A percentile compares a stretch with the other conserved stretches of the same genome.
These are phyloP conservation scores for Colletotrichum coccodes DNA, from an alignment of 2,329 filamentous ascomycete species.

Conservation along the genomic window DNA sequence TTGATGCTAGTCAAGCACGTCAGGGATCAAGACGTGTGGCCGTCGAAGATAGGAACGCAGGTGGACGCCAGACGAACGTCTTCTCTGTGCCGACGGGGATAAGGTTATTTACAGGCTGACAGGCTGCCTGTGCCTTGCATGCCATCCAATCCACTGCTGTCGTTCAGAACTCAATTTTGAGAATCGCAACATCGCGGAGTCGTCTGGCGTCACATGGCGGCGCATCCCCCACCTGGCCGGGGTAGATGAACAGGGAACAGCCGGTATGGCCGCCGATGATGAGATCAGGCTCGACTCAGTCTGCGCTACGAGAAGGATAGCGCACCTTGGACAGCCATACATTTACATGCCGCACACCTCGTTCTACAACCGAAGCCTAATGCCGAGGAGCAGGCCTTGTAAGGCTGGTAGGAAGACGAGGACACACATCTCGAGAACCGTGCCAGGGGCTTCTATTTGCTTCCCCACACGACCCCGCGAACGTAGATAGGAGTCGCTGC, in stretches of 20 bases:
- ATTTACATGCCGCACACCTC: no score
- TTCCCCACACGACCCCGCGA: background rate
- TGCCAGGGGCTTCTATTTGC: background rate
- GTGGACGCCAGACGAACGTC: background rate
- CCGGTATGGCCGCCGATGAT: background rate
- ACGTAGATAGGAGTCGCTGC: background rate
- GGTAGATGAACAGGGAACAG: background rate
- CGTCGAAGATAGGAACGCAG: background rate
- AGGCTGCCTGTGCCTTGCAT: background rate
- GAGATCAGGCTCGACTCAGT: no score
- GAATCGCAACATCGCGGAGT: background rate
- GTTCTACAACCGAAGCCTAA: no score
- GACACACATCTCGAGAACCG: background rate
- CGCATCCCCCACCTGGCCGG: background rate
- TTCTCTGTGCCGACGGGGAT: background rate
- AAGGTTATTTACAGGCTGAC: background rate
- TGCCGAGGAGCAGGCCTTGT: background rate
- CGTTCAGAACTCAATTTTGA: background rate
- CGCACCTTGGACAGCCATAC: no score
- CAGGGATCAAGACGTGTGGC: no score
- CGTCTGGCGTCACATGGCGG: background rate
- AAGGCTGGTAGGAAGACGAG: background rate
- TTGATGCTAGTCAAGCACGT: background rate
- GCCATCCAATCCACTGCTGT: background rate
- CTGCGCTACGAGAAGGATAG: no score